phyloP scores from a whole-genome alignment of 495 filamentous ascomycete genomes.

The Xylaria sp. region DNA sequence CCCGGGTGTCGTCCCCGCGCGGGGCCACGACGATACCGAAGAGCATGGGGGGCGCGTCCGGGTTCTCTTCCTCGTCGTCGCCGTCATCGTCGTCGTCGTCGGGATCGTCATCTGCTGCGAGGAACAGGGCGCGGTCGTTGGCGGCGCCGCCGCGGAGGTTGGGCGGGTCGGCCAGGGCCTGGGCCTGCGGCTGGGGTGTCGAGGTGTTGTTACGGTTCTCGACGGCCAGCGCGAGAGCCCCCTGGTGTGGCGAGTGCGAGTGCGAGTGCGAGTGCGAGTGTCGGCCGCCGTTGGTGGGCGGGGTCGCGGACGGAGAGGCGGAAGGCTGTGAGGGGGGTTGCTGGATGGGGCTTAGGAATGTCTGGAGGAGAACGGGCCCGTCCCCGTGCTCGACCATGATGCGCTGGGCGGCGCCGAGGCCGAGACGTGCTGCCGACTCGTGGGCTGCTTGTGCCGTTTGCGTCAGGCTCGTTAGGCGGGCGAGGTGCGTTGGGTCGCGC shows the following conservation, averaged over 20 bases:
- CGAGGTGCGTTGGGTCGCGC: conserved; percentile 31
- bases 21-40: conserved; percentile 44
- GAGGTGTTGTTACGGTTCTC: conserved; percentile 4
- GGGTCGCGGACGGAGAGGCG: neutral
- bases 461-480: conserved; percentile 47
- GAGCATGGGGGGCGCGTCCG: conserved; percentile 40
- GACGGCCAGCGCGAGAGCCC: conserved; percentile 15
- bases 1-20: conserved; percentile 34
- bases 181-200: neutral
- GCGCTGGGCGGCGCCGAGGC: conserved; percentile 47
- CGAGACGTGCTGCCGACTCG: conserved; percentile 45
- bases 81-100: conserved; percentile 12
- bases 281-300: conserved; percentile 9
- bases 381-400: conserved; percentile 50
- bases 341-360: conserved; percentile 39
- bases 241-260: conserved; percentile 24
- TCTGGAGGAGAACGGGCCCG: conserved; percentile 48
- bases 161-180: neutral
- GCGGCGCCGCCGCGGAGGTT: conserved; percentile 26
- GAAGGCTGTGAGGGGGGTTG: too few relatives aligned
- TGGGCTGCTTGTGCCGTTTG: conserved; percentile 47
- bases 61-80: conserved; percentile 25
- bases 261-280: too few relatives aligned
- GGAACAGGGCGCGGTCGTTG: neutral
- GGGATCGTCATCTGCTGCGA: neutral